phyloP scores from a whole-genome alignment of 129 eudicot genomes.

The Saussurea involucrata region DNA sequence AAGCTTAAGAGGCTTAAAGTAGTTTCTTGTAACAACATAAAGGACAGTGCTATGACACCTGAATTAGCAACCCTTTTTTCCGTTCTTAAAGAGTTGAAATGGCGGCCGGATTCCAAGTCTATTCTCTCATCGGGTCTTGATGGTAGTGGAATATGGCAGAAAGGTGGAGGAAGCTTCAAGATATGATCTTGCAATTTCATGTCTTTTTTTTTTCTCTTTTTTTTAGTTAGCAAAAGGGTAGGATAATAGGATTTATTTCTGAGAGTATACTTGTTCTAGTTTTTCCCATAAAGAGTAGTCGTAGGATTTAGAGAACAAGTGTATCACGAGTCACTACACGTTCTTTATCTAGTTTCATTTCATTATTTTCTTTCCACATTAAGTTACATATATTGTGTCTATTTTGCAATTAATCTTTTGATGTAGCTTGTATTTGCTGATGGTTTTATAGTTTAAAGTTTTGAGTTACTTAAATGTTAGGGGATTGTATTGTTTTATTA shows the following conservation, averaged over 20 bases:
- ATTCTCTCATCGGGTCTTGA: constrained; percentile 70
- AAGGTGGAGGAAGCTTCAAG: constrained; percentile 79
- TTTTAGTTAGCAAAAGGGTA: constrained; percentile 10
- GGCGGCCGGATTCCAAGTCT: constrained; percentile 92
- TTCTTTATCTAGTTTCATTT: constrained; percentile 18
- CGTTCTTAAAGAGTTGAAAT: constrained; percentile 77
- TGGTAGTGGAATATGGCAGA: constrained; percentile 88
- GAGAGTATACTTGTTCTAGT: constrained; percentile 24
- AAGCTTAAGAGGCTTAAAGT: constrained; percentile 78
- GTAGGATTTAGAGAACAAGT: constrained; percentile 32
- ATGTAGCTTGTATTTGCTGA: not conserved
- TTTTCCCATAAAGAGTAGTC: constrained; percentile 12
- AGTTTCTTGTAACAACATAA: constrained; percentile 78
- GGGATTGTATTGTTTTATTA: not conserved
- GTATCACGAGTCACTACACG: constrained; percentile 9
- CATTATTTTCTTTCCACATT: constrained; percentile 5
- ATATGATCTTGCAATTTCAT: constrained; percentile 16
- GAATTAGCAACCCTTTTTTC: constrained; percentile 75
- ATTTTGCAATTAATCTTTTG: not conserved
- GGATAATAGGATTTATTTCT: not conserved
- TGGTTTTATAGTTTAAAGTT: not conserved
- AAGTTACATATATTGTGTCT: not conserved
- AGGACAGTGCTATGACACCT: constrained; percentile 73
- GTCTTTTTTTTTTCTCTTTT: not conserved
- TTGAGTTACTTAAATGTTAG: not conserved